Base-by-base conservation (phyloP, 2,329 filamentous ascomycete species). In the Fusarium brachygibbosum region DNA sequence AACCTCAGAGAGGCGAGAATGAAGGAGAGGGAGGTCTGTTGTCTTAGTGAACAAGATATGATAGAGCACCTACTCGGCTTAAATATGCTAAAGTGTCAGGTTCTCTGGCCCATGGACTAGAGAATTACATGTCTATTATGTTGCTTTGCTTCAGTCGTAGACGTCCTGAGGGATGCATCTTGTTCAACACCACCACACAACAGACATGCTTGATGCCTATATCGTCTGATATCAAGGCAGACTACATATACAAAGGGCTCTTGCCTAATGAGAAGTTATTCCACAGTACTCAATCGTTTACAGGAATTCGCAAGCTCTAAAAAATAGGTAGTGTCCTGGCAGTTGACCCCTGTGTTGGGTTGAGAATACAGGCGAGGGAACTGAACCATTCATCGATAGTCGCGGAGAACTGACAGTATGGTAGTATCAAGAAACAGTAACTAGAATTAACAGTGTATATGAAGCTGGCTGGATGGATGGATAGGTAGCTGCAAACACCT, bases 81-180 rank as follows among this genome's bases (percentile, higher is more conserved):
- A 21, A 7, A 38, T n/a, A 38, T 19, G 4, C 4, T 13, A 2
- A 6, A 8, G 3, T 7, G 14, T 5, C 6, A 13, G 3, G 1
- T 21, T 38, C 0, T 41, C 4, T 25, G 21, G 5, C 25, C 4
- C 19, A 17, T 5, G 10, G 1, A 5, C 10, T 17, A 14, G 13
- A 16, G 5, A 6, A 17, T 17, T 17, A 14, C 10, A 25, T 41
- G 19, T 10, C 4, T 35, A 11, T 1, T 7, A 7, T 17, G 40
- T 25, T 41, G 14, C 10, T 17, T 17, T 11, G 9, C 21, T 41
- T 41, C 9, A 25, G 10, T 5, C 14, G 8, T 17, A 41, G 2
- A 16, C 17, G 13, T 5, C 14, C 14, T 11, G 21, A 14, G 14
- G 21, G 11, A 25, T 25, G 21, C 38, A 40, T 14, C 14, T 41